phyloP scores from a whole-genome alignment of 305 asterid species.

The Caryopteris hybrid region DNA sequence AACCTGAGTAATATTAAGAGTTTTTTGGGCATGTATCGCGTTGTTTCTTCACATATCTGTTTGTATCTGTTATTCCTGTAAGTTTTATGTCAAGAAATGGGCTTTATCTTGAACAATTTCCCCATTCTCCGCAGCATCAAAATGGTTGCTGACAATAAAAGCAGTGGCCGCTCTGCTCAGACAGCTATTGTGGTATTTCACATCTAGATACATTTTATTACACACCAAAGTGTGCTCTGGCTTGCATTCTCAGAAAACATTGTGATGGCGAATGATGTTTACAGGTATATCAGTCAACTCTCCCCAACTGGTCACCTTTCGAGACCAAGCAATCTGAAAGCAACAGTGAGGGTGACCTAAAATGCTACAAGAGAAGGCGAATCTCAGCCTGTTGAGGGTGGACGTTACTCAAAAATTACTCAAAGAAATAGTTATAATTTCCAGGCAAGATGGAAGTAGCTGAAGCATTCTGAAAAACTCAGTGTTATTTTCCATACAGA shows the following conservation, averaged over 20 bases:
- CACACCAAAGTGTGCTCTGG: not conserved
- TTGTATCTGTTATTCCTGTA: constrained; percentile 5
- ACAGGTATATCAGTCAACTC: constrained; percentile 27
- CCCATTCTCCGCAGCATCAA: constrained; percentile 22
- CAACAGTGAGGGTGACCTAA: constrained; percentile 13
- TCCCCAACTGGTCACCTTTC: not conserved
- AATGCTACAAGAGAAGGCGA: constrained; percentile 59
- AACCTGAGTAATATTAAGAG: too few species aligned
- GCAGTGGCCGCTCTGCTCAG: constrained; percentile 20
- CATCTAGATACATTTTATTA: constrained; percentile 6
- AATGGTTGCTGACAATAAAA: constrained; percentile 13
- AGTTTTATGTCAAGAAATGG: constrained; percentile 1
- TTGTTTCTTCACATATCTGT: not conserved
- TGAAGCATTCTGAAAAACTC: not conserved
- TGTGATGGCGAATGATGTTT: constrained; percentile 8
- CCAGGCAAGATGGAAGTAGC: constrained; percentile 3
- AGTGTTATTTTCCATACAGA: constrained; percentile 12
- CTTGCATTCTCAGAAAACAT: not conserved
- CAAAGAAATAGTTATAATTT: not conserved
- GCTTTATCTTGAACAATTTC: not conserved
- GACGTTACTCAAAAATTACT: not conserved
- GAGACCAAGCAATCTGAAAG: constrained; percentile 17
- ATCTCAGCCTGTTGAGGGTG: constrained; percentile 29
- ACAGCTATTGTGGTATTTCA: constrained; percentile 26
- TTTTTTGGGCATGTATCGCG: not conserved